phyloP scores from a whole-genome alignment of 306 rosid species.

The Prunus dulcis region DNA sequence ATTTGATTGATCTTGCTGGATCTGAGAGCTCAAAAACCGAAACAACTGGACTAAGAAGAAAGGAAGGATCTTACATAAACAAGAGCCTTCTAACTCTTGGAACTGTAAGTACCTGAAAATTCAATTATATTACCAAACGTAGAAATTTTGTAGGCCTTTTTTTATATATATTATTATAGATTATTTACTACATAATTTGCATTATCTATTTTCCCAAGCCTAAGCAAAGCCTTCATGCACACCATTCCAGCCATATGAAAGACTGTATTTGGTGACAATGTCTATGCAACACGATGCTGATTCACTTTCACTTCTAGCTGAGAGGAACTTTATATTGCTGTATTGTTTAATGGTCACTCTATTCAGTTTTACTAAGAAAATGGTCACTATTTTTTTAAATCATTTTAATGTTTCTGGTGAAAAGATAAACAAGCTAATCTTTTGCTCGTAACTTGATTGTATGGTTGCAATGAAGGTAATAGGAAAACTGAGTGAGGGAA shows the following conservation, averaged over 20 bases:
- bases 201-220: background rate
- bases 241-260: background rate
- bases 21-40: slow-evolving; percentile 99
- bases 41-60: slow-evolving; percentile 95
- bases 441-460: slow-evolving; percentile 22
- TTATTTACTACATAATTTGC: background rate
- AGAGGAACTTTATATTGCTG: background rate
- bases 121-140: slow-evolving; percentile 2
- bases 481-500: slow-evolving; percentile 96
- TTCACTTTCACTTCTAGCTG: slow-evolving; percentile 6
- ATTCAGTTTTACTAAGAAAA: background rate
- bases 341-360: background rate
- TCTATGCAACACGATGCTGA: background rate
- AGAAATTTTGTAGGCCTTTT: background rate
- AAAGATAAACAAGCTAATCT: background rate
- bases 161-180: background rate
- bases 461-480: slow-evolving; percentile 79
- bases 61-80: slow-evolving; percentile 98
- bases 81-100: slow-evolving; percentile 99
- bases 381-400: background rate
- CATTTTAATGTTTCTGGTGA: background rate
- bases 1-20: slow-evolving; percentile 97
- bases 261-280: background rate
- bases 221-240: background rate
- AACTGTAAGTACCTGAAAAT: slow-evolving; percentile 62